Conservation (phyloP, 768 basidiomycete species). For the Lactifluus echinatus region DNA sequence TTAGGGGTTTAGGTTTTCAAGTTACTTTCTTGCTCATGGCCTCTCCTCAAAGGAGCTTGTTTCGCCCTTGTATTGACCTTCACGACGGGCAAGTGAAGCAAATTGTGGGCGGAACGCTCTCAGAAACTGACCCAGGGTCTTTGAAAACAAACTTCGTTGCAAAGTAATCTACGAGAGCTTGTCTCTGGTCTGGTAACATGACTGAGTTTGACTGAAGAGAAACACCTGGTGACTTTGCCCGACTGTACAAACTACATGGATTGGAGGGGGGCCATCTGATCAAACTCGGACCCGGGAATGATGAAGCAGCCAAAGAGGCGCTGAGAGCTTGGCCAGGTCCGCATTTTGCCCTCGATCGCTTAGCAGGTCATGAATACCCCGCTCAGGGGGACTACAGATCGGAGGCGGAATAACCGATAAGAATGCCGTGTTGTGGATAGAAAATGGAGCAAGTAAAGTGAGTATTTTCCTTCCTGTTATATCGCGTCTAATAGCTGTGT, state of each 20-base stretch:
- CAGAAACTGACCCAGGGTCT: constrained; percentile 47
- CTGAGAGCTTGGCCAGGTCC: constrained; percentile 76
- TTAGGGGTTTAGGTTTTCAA: too few relatives aligned
- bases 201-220: constrained; percentile 40
- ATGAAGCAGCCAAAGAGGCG: constrained; percentile 79
- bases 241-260: constrained; percentile 58
- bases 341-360: constrained; percentile 7
- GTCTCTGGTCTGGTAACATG: background rate
- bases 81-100: constrained; percentile 96
- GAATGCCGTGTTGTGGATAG: constrained; percentile 81
- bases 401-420: constrained; percentile 84
- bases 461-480: background rate
- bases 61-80: constrained; percentile 94
- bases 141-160: constrained; percentile 89
- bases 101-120: constrained; percentile 92
- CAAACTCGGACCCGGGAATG: constrained; percentile 87
- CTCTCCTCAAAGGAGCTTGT: constrained; percentile 35
- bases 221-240: constrained; percentile 70
- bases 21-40: background rate
- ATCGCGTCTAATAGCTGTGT: background rate
- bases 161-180: constrained; percentile 41
- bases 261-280: constrained; percentile 92
- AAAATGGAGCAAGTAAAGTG: constrained; percentile 86
- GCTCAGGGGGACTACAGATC: constrained; percentile 57
- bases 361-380: background rate